These are phyloP conservation scores for Exserohilum turcica DNA, from an alignment of 2,329 filamentous ascomycete genomes.

Conservation along the genomic window DNA sequence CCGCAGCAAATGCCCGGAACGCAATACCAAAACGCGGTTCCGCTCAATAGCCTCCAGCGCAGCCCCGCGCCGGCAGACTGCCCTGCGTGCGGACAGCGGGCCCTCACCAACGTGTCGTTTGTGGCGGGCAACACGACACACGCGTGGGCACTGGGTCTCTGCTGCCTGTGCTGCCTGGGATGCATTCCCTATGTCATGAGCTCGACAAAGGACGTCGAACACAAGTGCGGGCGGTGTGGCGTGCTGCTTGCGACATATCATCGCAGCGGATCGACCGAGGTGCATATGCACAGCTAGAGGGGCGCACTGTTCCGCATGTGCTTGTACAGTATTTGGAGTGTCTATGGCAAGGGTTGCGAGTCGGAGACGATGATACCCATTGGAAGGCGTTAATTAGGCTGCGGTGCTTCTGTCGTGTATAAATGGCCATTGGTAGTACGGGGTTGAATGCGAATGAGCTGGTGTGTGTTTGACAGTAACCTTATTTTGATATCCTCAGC, in stretches of 20 bases:
- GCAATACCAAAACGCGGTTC: constrained; percentile 45
- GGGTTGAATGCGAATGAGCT: no score
- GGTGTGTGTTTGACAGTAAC: no score
- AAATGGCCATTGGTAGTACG: no score
- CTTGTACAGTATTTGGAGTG: no score
- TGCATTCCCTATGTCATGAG: constrained; percentile 58
- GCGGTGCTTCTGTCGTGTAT: no score
- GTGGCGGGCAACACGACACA: constrained; percentile 51
- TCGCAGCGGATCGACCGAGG: constrained; percentile 54
- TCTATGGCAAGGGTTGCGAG: neutral
- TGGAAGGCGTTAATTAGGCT: neutral
- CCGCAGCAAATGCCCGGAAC: constrained; percentile 41
- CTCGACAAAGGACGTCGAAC: constrained; percentile 55
- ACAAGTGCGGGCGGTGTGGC: constrained; percentile 56
- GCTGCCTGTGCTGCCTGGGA: constrained; percentile 51
- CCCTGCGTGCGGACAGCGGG: constrained; percentile 52
- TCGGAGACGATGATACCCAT: constrained; percentile 18
- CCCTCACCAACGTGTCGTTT: constrained; percentile 45
- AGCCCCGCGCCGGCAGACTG: constrained; percentile 55
- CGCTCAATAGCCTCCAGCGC: constrained; percentile 39
- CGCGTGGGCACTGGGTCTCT: constrained; percentile 54
- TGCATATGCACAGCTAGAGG: constrained; percentile 48
- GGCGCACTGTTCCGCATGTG: neutral
- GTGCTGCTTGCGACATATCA: constrained; percentile 56
- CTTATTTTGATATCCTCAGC: no score